Conservation (phyloP, 768 basidiomycete species). For the Xerocomellus intermedius region DNA sequence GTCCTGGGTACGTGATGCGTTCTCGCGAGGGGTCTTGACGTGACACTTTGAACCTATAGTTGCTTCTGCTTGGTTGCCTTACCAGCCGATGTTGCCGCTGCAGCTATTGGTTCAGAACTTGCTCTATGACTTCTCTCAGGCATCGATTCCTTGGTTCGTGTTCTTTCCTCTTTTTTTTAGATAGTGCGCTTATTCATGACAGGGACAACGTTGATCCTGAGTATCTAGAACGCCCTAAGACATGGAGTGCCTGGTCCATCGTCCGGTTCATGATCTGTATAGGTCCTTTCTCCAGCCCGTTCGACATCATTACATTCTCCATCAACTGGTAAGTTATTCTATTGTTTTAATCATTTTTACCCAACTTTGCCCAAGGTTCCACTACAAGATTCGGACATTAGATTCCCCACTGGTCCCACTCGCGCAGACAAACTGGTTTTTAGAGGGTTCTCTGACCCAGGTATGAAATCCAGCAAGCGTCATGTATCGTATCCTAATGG, state of each 20-base stretch:
- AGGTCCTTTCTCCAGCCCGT: conserved; percentile 37
- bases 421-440: conserved; percentile 38
- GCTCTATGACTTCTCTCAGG: conserved; percentile 38
- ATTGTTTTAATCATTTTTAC: not conserved
- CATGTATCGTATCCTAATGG: not conserved
- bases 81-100: conserved; percentile 36
- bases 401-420: conserved; percentile 30
- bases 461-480: conserved; percentile 12
- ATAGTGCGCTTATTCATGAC: conserved; percentile 5
- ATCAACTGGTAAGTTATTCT: conserved; percentile 31
- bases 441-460: conserved; percentile 37
- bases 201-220: conserved; percentile 40
- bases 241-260: conserved; percentile 36
- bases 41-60: conserved; percentile 16
- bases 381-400: conserved; percentile 28
- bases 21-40: not conserved
- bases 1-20: conserved; percentile 24
- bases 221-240: conserved; percentile 32
- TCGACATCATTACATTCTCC: conserved; percentile 31
- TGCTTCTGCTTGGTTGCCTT: conserved; percentile 39
- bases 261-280: conserved; percentile 36
- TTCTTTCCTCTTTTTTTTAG: not conserved
- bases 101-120: conserved; percentile 34
- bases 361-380: conserved; percentile 23
- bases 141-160: conserved; percentile 35